Base-by-base conservation (phyloP, 2,329 filamentous ascomycete genomes). In the Cryphonectria nitschkei region DNA sequence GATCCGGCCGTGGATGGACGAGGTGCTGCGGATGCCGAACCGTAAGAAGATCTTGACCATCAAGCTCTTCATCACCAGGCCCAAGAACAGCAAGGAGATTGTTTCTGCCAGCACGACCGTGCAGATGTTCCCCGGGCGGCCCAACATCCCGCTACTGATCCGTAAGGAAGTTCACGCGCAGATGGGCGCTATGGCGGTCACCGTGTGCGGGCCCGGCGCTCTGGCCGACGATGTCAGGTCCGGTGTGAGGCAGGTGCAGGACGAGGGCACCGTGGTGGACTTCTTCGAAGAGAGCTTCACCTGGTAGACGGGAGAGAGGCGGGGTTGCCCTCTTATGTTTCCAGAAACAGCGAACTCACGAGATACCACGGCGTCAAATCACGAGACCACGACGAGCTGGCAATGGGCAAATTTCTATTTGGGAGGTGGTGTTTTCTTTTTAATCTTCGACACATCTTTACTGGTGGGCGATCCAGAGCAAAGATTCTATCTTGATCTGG, bases 81-180 rank as follows among this genome's bases (percentile, higher is more conserved):
- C 95, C 0, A 91, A 93, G 76, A 93, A 92, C 78, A 90, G 92
- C n/a, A 91, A 90, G 78, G 93, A 97, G 77, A 92, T 97, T 67
- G 86, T 90, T 75, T 93, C 90, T 64, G 90, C 91, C 4, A 93
- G 90, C 69, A 86, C 88, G 2, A 95, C 92, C 5, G 94, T 98
- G 68, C 93, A 95, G 81, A 96, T 98, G 92, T 94, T 93, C 80
- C 92, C 94, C 1, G 95, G 96, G 2, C 90, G 95, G 74, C 95
- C 95, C 13, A 94, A 97, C 77, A 88, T 97, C 61, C 87, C 90
- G 29, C 89, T 92, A 0, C 83, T 98, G n/a, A 83, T 98, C 63
- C 86, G 90, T 74, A 92, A 92, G 81, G 95, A 98, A 83, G 91
- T 95, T 26, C 87, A 90, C 76, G 89, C 92, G 76, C 93, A 96